These are phyloP conservation scores for Penicillium sclerotigenum DNA, from an alignment of 2,329 filamentous ascomycete genomes.

Conservation along the genomic window DNA sequence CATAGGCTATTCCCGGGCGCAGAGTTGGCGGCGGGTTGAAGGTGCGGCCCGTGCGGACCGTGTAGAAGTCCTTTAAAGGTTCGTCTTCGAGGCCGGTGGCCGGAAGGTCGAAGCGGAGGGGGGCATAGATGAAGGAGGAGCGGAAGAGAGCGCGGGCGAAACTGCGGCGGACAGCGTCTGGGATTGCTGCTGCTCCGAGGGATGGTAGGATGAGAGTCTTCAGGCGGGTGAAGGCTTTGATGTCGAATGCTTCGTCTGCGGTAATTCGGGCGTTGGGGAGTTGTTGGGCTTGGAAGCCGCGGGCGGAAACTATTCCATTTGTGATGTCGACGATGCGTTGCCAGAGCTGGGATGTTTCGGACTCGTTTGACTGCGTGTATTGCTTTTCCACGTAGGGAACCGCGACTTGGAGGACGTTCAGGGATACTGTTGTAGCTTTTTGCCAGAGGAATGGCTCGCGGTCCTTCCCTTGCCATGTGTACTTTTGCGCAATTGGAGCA, in stretches of 20 bases:
- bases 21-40: constrained; percentile 62
- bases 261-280: constrained; percentile 48
- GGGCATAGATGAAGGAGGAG: constrained; percentile 74
- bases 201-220: constrained; percentile 67
- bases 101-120: constrained; percentile 61
- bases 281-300: constrained; percentile 49
- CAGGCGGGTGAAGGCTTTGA: constrained; percentile 67
- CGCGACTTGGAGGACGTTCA: constrained; percentile 65
- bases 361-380: constrained; percentile 27
- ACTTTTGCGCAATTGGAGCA: constrained; percentile 73
- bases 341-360: constrained; percentile 64
- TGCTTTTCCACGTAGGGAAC: constrained; percentile 58
- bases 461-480: constrained; percentile 69
- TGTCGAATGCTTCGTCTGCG: constrained; percentile 78
- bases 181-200: constrained; percentile 64
- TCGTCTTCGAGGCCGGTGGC: constrained; percentile 39
- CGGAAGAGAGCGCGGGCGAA: constrained; percentile 77
- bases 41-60: constrained; percentile 68
- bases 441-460: constrained; percentile 74
- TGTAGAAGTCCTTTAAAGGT: constrained; percentile 62
- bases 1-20: constrained; percentile 71
- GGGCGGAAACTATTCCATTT: constrained; percentile 67
- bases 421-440: constrained; percentile 67
- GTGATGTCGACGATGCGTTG: constrained; percentile 61
- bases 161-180: constrained; percentile 62